Evolutionary conservation across 345 rosid genomes (phyloP), one percentile per base, ranked within the genome.

Genomic region (Acer campestre): DNA sequence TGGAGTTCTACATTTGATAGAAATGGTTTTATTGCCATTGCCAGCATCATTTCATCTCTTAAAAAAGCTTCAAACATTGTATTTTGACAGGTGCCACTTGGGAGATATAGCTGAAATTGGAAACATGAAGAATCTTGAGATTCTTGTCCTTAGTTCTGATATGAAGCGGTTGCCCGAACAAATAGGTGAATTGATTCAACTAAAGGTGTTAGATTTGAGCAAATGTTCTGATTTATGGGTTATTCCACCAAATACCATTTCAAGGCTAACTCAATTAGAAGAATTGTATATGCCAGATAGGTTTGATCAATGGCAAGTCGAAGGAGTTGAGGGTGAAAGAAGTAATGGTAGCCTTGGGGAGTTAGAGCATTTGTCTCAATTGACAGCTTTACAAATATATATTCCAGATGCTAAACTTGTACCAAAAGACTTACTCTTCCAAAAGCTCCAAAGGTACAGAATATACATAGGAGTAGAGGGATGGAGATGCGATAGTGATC

Each of bases 221-320:
- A 0, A 5, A 2, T 78, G 88, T n/a, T 6, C 3, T 0, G 6
- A 10, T 1, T 74, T 82, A 1, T 1, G 23, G 68, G 27, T 69
- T 16, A 80, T 80, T n/a, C 76, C 79, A 27, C 18, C 53, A 0
- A 35, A 27, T 3, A 61, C 78, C 38, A 48, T 85, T 0, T 46
- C 67, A 71, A 8, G 65, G 10, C 68, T 82, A 61, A 27, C 44
- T 17, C 35, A 18, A 10, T 73, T 82, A 11, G 86, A 85, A 44
- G 85, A 85, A 14, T 27, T 85, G 46, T 75, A 42, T 23, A 75
- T 78, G 78, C 4, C 14, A 0, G n/a, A 71, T 16, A 44, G 82
- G 66, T 82, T 75, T 58, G 4, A 10, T 14, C 29, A 23, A 0
- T 77, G 82, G 83, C 79, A 75, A 23, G 53, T 0, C 2, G 7